Evolutionary conservation across 2,329 filamentous ascomycete species (phyloP).

Genomic region (Stachybotrys chlorohalonatus): DNA sequence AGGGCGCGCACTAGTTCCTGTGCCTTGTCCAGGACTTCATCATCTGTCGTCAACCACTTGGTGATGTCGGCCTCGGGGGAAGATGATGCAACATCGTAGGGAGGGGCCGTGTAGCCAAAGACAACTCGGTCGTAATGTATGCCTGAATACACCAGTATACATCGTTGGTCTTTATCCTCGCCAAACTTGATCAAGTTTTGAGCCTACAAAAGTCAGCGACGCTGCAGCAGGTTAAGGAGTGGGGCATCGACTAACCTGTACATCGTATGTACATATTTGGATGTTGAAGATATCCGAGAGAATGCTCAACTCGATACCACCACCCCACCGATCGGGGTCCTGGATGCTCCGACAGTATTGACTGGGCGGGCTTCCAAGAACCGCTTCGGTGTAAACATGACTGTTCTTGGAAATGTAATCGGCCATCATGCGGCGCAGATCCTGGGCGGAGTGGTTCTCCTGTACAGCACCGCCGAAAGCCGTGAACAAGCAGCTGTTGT

Average conservation of each 20-base stretch:
- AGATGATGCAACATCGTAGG: conserved; percentile 43
- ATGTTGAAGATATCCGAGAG: conserved; percentile 76
- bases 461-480: conserved; percentile 78
- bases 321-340: conserved; percentile 77
- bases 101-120: conserved; percentile 54
- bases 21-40: conserved; percentile 64
- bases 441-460: conserved; percentile 32
- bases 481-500: conserved; percentile 91
- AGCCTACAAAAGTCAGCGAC: conserved; percentile 10
- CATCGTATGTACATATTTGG: conserved; percentile 79
- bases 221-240: not conserved
- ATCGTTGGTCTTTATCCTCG: conserved; percentile 58
- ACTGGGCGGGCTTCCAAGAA: conserved; percentile 63
- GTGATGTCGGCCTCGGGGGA: conserved; percentile 67
- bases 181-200: conserved; percentile 55
- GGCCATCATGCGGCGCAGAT: conserved; percentile 69
- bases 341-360: conserved; percentile 79
- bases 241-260: conserved; percentile 36
- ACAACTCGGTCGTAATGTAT: conserved; percentile 92
- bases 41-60: conserved; percentile 42
- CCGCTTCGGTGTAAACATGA: conserved; percentile 63
- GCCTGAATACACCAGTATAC: conserved; percentile 80
- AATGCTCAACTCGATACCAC: conserved; percentile 81
- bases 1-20: conserved; percentile 56
- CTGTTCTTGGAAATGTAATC: conserved; percentile 67